Conservation (phyloP, 176 grass and related monocot genomes). For the Rhipidocladum racemiflorum region DNA sequence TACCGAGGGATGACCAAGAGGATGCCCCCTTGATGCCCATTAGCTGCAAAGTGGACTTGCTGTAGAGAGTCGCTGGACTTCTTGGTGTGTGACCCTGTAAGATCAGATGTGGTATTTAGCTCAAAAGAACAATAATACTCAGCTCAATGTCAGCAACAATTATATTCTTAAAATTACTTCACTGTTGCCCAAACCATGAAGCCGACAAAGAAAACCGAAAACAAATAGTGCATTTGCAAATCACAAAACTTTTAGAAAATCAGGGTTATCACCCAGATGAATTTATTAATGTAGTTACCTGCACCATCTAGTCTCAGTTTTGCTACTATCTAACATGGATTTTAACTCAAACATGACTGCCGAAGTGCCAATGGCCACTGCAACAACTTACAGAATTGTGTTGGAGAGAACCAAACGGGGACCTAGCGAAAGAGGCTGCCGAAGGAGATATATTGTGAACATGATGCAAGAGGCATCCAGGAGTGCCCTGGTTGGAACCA, state of each 20-base stretch:
- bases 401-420: slow-evolving; percentile 61
- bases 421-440: slow-evolving; percentile 55
- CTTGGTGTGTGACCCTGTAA: slow-evolving; percentile 51
- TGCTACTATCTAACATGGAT: neutral
- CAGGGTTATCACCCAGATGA: neutral
- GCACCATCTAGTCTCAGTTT: neutral
- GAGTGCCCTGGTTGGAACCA: slow-evolving; percentile 69
- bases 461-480: slow-evolving; percentile 57
- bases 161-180: neutral
- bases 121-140: neutral
- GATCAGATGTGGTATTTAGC: slow-evolving; percentile 5
- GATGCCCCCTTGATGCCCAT: slow-evolving; percentile 49
- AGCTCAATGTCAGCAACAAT: neutral
- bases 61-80: slow-evolving; percentile 47
- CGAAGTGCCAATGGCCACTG: neutral
- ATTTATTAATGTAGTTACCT: neutral
- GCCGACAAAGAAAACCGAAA: neutral
- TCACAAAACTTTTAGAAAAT: neutral
- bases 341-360: neutral
- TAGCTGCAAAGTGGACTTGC: slow-evolving; percentile 59
- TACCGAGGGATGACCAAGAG: slow-evolving; percentile 34
- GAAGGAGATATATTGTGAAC: slow-evolving; percentile 73
- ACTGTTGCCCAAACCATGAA: neutral
- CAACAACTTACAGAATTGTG: slow-evolving; percentile 58
- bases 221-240: neutral